Base-by-base conservation (phyloP, 345 rosid genomes). In the Geranium brycei region DNA sequence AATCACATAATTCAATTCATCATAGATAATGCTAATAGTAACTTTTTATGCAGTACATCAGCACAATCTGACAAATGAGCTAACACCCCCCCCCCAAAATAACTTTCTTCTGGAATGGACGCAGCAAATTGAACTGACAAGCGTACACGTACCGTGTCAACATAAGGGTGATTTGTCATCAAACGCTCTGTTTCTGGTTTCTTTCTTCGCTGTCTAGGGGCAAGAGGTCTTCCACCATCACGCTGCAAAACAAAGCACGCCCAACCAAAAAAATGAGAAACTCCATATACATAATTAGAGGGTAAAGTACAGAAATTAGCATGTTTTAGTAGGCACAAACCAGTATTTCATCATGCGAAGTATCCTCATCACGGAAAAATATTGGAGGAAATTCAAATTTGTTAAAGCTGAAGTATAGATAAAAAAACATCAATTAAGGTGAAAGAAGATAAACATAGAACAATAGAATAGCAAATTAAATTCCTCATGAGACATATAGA, bases 111-210 rank as follows among this genome's bases (percentile, higher is more conserved):
- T 35, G 41, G 41, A 35, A 35, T 35, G 4, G 41, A 4, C 1
- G 3, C 41, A 23, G 28, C 15, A 59, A 63, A 16, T 31, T 8
- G 51, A 62, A 16, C 35, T 51, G 31, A 62, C 35, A 60, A 7
- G 58, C 57, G 55, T 79, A 92, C 98, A 60, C 57, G 55, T 79
- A 92, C 98, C 93, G 83, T 87, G 59, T 87, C 91, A 62, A 87
- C 95, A 71, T 86, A 89, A 5, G 96, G 98, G 83, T 92, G 98
- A 85, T 85, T 81, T 51, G 95, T 86, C 77, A 92, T 74, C 35
- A 92, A 77, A 56, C 93, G 76, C 73, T 87, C 96, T 61, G 86
- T 91, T 78, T 87, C 93, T 31, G 95, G 93, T 74, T 85, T 86
- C 69, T 80, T 96, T 64, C 82, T 86, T 68, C 87, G 85, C 70